Evolutionary conservation across 306 rosid species (phyloP), one percentile per base, ranked within the genome.

Genomic region (Ammopiptanthus mongolicus): DNA sequence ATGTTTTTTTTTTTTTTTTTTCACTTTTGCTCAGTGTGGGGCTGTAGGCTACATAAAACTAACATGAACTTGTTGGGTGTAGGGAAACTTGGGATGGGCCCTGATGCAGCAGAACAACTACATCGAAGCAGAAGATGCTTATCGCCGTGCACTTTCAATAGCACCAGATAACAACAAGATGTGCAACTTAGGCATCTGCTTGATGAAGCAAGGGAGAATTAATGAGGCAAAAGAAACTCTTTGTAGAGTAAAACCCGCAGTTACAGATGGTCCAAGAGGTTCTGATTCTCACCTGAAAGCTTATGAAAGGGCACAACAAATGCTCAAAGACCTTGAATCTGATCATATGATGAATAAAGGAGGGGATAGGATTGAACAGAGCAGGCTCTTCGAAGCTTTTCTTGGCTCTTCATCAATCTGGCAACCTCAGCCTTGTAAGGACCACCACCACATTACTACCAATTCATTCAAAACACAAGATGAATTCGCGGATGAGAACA

Each of bases 381-480:
- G 97, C 62, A 82, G 96, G 31, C 92, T 96, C 70, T 96, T 96
- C 9, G 99, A 96, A 17, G 88, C 98, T 25, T 89, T 92, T 56
- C 89, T 96, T 0, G 98, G 99, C n/a, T 92, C 99, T 8, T 96
- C 99, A 8, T 92, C 98, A 4, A 90, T 96, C 8, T 96, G 99
- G 99, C 99, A 96, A 65, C 99, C 99, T 77, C 98, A 90, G 69
- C 99, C 99, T 77, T 96, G 99, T 84, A 92, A 85, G 77, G 99
- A 96, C 58, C 86, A 87, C 5, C 83, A 88, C 1, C 0, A 37
- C 42, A 37, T 0, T 8, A 34, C 61, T 41, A 83, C 46, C 83
- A 73, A 75, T 59, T 69, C 85, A 33, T 25, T 18, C 19, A 80
- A 75, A 58, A 18, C 51, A 11, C 83, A 67, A 12, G 92, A 87